Evolutionary conservation across 371 early-diverging fungal genomes (phyloP).

Genomic region (Paraphysoderma sedebokerense): DNA sequence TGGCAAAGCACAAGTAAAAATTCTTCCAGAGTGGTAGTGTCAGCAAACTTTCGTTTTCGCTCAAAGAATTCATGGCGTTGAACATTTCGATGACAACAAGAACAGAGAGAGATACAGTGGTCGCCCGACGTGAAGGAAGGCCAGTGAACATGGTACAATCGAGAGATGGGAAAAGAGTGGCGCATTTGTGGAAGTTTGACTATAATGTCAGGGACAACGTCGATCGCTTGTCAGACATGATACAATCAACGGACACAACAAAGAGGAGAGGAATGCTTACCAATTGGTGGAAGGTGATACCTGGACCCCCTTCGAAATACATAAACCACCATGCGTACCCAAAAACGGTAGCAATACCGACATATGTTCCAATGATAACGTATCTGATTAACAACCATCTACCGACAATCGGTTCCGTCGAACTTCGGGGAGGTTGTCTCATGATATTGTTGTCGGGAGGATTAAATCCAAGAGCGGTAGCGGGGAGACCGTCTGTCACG

Average conservation of each 20-base stretch:
- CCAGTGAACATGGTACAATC: conserved; percentile 50
- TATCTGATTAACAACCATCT: conserved; percentile 90
- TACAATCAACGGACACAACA: background rate
- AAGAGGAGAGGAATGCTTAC: conserved; percentile 16
- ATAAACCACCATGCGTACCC: conserved; percentile 98
- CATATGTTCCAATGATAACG: conserved; percentile 77
- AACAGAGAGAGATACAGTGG: conserved; percentile 87
- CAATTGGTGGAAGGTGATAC: conserved; percentile 69
- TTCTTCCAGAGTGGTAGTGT: conserved; percentile 82
- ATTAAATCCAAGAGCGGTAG: conserved; percentile 93
- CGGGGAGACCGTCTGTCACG: conserved; percentile 95
- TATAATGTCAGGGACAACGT: conserved; percentile 5
- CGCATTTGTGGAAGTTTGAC: conserved; percentile 81
- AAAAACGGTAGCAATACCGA: conserved; percentile 85
- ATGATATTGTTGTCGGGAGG: conserved; percentile 89
- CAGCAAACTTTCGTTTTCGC: conserved; percentile 82
- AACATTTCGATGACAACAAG: conserved; percentile 95
- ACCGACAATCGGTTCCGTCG: conserved; percentile 73
- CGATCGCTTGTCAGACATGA: background rate
- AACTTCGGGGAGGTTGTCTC: conserved; percentile 72
- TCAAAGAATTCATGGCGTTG: conserved; percentile 78
- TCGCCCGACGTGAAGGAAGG: conserved; percentile 61
- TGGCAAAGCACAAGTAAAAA: conserved; percentile 65
- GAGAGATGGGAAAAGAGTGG: conserved; percentile 63
- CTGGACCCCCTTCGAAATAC: conserved; percentile 68